phyloP scores from a whole-genome alignment of 140 eudicot species.

The Senecio squalidus region DNA sequence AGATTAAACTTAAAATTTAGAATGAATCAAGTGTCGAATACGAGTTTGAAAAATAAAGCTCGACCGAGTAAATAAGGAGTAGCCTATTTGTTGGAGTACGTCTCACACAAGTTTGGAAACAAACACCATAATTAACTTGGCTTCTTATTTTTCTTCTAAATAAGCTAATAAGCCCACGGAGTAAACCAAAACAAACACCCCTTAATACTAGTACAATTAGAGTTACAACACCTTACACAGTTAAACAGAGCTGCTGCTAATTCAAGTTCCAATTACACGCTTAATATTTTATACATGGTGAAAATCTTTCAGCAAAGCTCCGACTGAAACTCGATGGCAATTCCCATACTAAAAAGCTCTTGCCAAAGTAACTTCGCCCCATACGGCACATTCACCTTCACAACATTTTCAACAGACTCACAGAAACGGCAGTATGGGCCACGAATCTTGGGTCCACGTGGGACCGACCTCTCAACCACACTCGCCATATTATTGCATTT shows the following conservation, averaged over 20 bases:
- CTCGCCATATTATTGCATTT: conserved; percentile 73
- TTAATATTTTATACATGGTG: conserved; percentile 6
- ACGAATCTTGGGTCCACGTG: conserved; percentile 72
- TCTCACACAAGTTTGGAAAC: too few relatives aligned
- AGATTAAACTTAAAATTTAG: too few relatives aligned
- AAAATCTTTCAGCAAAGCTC: conserved; percentile 46
- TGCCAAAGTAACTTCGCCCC: conserved; percentile 84
- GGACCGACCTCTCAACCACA: conserved; percentile 63
- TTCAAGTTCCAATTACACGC: neutral
- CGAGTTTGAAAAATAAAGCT: too few relatives aligned
- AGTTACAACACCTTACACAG: conserved; percentile 4
- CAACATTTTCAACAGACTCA: conserved; percentile 68
- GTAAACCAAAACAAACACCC: too few relatives aligned
- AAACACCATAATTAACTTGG: too few relatives aligned
- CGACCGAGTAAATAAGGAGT: too few relatives aligned
- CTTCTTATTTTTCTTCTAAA: too few relatives aligned
- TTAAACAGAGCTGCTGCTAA: neutral
- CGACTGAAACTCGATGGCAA: conserved; percentile 62
- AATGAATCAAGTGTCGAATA: too few relatives aligned
- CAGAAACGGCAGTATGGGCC: conserved; percentile 87
- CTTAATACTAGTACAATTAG: neutral
- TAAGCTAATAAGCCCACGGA: too few relatives aligned
- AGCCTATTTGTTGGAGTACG: too few relatives aligned
- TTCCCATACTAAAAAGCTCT: conserved; percentile 96
- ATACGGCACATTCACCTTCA: conserved; percentile 76